A percentile compares a stretch with the other conserved stretches of the same genome.
These are phyloP conservation scores for Pholiota molesta DNA, from an alignment of 768 basidiomycete genomes.

Conservation along the genomic window DNA sequence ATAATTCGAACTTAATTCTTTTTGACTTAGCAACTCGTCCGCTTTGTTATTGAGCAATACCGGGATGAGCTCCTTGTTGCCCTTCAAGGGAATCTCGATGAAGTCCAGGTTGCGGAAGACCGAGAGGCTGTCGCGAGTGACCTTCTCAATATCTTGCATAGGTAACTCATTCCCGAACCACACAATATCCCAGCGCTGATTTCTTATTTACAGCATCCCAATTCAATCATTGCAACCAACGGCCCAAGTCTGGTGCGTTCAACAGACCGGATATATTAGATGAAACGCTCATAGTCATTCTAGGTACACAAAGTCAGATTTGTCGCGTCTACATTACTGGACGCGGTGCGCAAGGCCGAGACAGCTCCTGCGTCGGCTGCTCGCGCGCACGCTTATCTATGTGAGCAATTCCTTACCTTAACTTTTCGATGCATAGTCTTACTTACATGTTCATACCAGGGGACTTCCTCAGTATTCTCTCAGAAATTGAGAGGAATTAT, in stretches of 20 bases:
- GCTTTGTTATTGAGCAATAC: conserved; percentile 92
- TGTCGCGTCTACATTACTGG: conserved; percentile 87
- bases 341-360: conserved; percentile 81
- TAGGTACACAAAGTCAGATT: conserved; percentile 93
- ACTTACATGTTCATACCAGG: conserved; percentile 44
- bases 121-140: conserved; percentile 87
- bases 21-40: conserved; percentile 77
- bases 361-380: conserved; percentile 80
- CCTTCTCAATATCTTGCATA: conserved; percentile 83
- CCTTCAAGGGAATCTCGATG: conserved; percentile 66
- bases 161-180: conserved; percentile 38
- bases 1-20: conserved; percentile 4
- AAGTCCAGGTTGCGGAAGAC: conserved; percentile 68
- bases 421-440: conserved; percentile 10
- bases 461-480: conserved; percentile 91
- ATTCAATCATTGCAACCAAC: conserved; percentile 93
- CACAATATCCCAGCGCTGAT: conserved; percentile 8
- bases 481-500: conserved; percentile 92
- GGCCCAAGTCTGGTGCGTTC: conserved; percentile 69
- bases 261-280: background rate
- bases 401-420: conserved; percentile 44
- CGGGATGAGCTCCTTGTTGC: conserved; percentile 80
- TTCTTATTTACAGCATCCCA: conserved; percentile 64
- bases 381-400: conserved; percentile 85
- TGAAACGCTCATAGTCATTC: conserved; percentile 15